Base-by-base conservation (phyloP, 768 basidiomycete species). In the Naganishia friedmannii region DNA sequence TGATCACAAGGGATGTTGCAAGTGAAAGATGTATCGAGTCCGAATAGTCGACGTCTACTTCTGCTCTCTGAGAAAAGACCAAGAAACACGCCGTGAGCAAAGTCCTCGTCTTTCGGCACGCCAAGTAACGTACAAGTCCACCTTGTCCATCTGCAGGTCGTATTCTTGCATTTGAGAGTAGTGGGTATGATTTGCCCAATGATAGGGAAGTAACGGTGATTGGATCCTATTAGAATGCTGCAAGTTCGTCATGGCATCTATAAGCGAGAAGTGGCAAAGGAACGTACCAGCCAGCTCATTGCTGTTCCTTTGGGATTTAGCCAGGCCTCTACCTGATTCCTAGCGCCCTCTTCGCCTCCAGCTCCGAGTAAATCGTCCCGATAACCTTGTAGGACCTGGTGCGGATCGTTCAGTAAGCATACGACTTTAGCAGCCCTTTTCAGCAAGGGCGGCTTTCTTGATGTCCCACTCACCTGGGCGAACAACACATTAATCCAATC, bases 401-500 rank as follows among this genome's bases (percentile, higher is more conserved):
- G 2, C 42, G 26, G n/a, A n/a, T n/a, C n/a, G n/a, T n/a, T n/a
- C n/a, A n/a, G n/a, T n/a, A n/a, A n/a, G n/a, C n/a, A n/a, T n/a
- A n/a, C n/a, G n/a, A n/a, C n/a, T n/a, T n/a, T n/a, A n/a, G n/a
- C n/a, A n/a, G n/a, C n/a, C n/a, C n/a, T n/a, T n/a, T n/a, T n/a
- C n/a, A n/a, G n/a, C n/a, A n/a, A n/a, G n/a, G n/a, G 7, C 48
- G 23, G n/a, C 48, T 21, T 51, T 12, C 12, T 23, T 51, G 21
- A 12, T n/a, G n/a, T 3, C n/a, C 23, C 13, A 51, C 85, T 46
- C 73, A 90, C 93, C 85, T 96, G 91, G 57, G 87, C 88, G 68
- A 93, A 81, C 37, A 99, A 84, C 26, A 86, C 83, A 79, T 96
- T 98, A 72, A 98, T 85, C 96, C 96, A 98, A 76, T 91, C 91